Evolutionary conservation across 768 basidiomycete species (phyloP), one percentile per base, ranked within the genome.

Genomic region (Lactarius hatsudake): DNA sequence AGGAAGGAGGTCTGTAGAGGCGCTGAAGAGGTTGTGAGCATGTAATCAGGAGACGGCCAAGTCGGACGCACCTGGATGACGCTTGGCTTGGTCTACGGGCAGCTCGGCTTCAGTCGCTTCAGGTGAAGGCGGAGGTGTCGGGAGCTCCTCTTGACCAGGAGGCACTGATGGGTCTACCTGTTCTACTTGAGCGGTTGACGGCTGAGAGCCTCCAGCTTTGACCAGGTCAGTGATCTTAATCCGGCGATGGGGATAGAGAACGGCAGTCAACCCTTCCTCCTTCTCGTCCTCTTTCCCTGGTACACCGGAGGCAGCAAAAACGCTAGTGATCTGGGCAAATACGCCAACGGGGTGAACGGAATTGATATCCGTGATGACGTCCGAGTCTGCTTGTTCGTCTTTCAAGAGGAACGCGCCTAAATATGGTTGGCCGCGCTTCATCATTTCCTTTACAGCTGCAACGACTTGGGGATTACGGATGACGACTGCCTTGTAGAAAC

Each of bases 401-500:
- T 96, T 98, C 73, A 98, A 86, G 32, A 98, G 80, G 81, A 98
- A 98, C 32, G 95, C 96, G 61, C 96, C 96, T 65, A 99, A 85
- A 77, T 99, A 98, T 0, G 96, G 95, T 75, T 98, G 96, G 0
- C 96, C 96, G 53, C 94, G 93, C 72, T 90, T 90, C 86, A 96
- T 93, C 87, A 96, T 93, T 75, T 97, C 95, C 78, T 94, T 93
- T 74, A 99, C 91, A 17, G 95, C 94, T 9, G 88, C 86, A 45
- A 98, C 94, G 38, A 99, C 96, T 0, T 87, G 84, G 0, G 94
- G 93, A 71, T 98, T 92, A 26, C 89, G 86, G 61, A 99, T 84
- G 65, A 98, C 94, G 59, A 98, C 96, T 2, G 96, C 96, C 76
- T 98, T 97, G 84, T 98, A 98, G 78, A 98, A 97, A 36, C 95